Conservation (phyloP, 2,329 filamentous ascomycete species). For the Talaromyces sp. region DNA sequence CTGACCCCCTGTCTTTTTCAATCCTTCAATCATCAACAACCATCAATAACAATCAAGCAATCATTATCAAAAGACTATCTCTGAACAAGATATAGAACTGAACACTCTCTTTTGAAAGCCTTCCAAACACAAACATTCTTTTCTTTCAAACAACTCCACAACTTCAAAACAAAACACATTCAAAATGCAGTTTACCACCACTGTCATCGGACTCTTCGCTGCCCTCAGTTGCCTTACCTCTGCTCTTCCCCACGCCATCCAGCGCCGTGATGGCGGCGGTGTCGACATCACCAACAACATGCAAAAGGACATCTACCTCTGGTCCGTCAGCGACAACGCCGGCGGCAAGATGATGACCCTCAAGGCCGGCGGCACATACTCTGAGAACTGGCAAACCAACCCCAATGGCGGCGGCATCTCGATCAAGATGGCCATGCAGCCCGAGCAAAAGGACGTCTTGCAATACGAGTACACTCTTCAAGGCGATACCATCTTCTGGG, state of each 20-base stretch:
- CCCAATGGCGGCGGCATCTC: slow-evolving; percentile 36
- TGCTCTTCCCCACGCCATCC: slow-evolving; percentile 7
- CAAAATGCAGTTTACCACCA: slow-evolving; percentile 11
- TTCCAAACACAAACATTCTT: not conserved
- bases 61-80: slow-evolving; percentile 4
- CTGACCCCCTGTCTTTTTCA: not conserved
- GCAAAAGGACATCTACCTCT: slow-evolving; percentile 30
- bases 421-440: slow-evolving; percentile 34
- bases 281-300: slow-evolving; percentile 36
- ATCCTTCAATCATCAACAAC: slow-evolving; percentile 1
- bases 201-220: slow-evolving; percentile 5
- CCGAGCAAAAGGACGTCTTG: slow-evolving; percentile 30
- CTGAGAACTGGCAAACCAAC: slow-evolving; percentile 29
- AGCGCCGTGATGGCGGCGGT: slow-evolving; percentile 5
- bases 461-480: slow-evolving; percentile 37
- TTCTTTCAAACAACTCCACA: slow-evolving; percentile 1
- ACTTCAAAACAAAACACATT: not conserved
- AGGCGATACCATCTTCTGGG: slow-evolving; percentile 31
- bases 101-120: not conserved
- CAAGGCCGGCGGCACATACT: slow-evolving; percentile 28
- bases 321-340: slow-evolving; percentile 31
- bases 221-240: slow-evolving; percentile 7
- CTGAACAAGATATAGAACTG: not conserved
- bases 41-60: slow-evolving; percentile 7
- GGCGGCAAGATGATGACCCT: slow-evolving; percentile 28